These are phyloP conservation scores for Quercus wislizeni DNA, from an alignment of 306 rosid species.

Conservation along the genomic window DNA sequence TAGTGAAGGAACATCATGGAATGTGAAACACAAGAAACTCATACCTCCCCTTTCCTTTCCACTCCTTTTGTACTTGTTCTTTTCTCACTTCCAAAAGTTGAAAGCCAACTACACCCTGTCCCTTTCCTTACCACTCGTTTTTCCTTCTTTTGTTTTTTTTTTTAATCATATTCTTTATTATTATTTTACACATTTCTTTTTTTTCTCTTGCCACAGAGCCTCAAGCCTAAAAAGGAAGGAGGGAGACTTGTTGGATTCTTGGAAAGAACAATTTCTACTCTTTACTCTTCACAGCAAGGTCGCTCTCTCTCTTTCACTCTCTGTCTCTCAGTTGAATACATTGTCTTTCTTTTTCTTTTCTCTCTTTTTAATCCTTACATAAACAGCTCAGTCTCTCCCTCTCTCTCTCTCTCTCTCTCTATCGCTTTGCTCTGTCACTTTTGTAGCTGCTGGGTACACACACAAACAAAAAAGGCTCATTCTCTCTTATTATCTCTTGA, in stretches of 20 bases:
- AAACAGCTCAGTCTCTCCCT: neutral
- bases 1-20: neutral
- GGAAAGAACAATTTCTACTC: neutral
- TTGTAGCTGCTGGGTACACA: neutral
- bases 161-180: neutral
- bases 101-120: constrained; percentile 37
- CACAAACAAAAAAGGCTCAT: neutral
- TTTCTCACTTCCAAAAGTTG: neutral
- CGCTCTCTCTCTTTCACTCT: neutral
- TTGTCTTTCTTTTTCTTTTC: neutral
- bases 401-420: neutral
- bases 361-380: neutral
- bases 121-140: constrained; percentile 42
- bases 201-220: neutral
- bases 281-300: neutral
- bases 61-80: constrained; percentile 12
- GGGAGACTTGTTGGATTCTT: neutral
- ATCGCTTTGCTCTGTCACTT: neutral
- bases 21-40: constrained; percentile 27
- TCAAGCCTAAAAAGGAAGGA: constrained; percentile 21
- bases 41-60: neutral
- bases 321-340: neutral
- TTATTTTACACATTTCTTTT: neutral
- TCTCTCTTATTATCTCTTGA: neutral
- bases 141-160: neutral